Evolutionary conservation across 2,329 filamentous ascomycete genomes (phyloP), one percentile per base, ranked within the genome.

Genomic region (Thielaviopsis euricoi): DNA sequence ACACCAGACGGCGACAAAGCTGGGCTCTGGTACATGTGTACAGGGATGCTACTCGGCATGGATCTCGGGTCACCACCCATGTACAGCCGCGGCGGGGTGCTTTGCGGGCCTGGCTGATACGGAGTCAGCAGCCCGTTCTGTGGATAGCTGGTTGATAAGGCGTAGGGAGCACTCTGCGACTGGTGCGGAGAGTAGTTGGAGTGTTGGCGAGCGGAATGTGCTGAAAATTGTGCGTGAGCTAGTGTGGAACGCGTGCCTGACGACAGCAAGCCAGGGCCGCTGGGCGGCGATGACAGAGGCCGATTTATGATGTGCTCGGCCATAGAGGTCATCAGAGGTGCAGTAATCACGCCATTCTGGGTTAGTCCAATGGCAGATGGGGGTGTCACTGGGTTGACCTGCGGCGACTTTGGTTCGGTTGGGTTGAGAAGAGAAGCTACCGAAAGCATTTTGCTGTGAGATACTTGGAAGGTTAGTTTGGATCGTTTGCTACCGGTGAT

Each of bases 401-500:
- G 66, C 68, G 73, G 64, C 57, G 68, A 66, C 62, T 71, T 70
- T 59, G 74, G 67, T 61, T 77, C 73, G 55, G 74, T 69, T 63
- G 83, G 83, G 66, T 86, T 87, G 66, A 86, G 77, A 65, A 87
- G 75, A 62, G 80, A 82, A 43, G 79, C 74, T 63, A 86, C 74
- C 53, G 83, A 81, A 61, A 84, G 69, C 83, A 86, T 86, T 65
- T 64, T 68, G 65, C 29, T 33, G 29, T 33, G 29, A 33, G 9
- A 33, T 33, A 33, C 29, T 33, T 10, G 12, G 66, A 53, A 29
- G 56, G 17, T 48, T 9, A 37, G 37, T 48, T 17, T n/a, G n/a
- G 21, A 12, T 19, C n/a, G 48, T 37, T 23, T 33, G 17, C 26
- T 19, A 10, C 23, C 22, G 26, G 55, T n/a, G n/a, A n/a, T 52